These are phyloP conservation scores for Amanita jacksonii DNA, from an alignment of 768 basidiomycete species.

Conservation along the genomic window DNA sequence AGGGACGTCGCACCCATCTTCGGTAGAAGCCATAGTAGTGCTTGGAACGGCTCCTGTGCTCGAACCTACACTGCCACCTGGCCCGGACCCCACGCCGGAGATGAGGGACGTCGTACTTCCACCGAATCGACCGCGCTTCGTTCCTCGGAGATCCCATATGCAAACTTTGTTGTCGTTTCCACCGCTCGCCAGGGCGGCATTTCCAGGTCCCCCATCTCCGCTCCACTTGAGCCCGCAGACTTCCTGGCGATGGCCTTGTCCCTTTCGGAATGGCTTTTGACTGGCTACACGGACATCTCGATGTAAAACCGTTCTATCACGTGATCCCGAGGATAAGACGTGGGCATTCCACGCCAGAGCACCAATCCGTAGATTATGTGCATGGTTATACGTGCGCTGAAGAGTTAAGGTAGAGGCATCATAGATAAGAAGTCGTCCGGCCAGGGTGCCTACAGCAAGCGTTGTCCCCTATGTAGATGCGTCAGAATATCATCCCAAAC, in stretches of 20 bases:
- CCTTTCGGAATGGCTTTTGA: conserved; percentile 56
- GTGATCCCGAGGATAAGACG: conserved; percentile 81
- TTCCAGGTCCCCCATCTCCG: conserved; percentile 29
- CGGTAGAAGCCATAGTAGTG: conserved; percentile 14
- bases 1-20: conserved; percentile 46
- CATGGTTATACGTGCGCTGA: conserved; percentile 74
- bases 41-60: not conserved
- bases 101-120: conserved; percentile 5
- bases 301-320: conserved; percentile 86
- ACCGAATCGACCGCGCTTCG: conserved; percentile 31
- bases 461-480: conserved; percentile 51
- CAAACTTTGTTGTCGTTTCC: conserved; percentile 99
- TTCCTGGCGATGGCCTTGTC: conserved; percentile 79
- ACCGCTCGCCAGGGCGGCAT: conserved; percentile 75
- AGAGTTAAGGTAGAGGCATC: conserved; percentile 72
- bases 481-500: not conserved
- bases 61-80: conserved; percentile 10
- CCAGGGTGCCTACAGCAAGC: conserved; percentile 88
- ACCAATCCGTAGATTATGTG: conserved; percentile 85
- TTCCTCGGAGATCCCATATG: conserved; percentile 87
- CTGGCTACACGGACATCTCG: conserved; percentile 79
- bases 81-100: conserved; percentile 8
- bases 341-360: conserved; percentile 90
- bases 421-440: conserved; percentile 86
- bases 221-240: conserved; percentile 97